Evolutionary conservation across 2,329 filamentous ascomycete genomes (phyloP), one percentile per base, ranked within the genome.

Genomic region (Penicillium olsonii): DNA sequence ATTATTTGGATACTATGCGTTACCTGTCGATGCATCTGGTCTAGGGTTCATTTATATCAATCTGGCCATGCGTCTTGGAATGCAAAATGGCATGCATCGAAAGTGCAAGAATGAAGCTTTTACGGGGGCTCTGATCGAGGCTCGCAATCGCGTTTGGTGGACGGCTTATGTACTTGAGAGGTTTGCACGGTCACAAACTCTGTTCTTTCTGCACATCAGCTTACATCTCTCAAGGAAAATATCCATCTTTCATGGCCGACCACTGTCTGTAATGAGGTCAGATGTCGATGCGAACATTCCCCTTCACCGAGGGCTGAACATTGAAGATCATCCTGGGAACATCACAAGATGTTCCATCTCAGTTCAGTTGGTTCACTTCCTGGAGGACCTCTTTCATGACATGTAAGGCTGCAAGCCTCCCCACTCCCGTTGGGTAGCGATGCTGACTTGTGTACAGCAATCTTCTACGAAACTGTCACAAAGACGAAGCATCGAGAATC

Each of bases 1-100:
- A 5, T 67, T 81, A 10, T 72, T 81, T n/a, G 78, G 75, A 0
- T 68, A 78, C 18, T 81, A 80, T 53, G 72, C 75, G 0, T 62
- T 81, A 2, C 78, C 79, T 0, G 65, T 80, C 0, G 78, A 81
- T 56, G 71, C 78, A 0, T 77, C 76, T 0, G 78, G 78, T 0
- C 54, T 81, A 22, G 73, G 76, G 0, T 81, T 78, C 52, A 77
- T 76, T 4, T 81, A 81, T 45, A 60, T 80, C 8, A 77, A 76
- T 14, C 62, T 81, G 4, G 75, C 76, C 0, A 67, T 80, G 41
- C 78, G 78, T 37, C 66, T 81, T 27, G 78, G 75, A 2, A 78
- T 80, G 31, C 77, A 80, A 50, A 81, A 81, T 53, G 79, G 78
- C 4, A 78, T 81, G 78, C 78, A 81, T 52, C 68, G 78, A 26